Conservation (phyloP, 805 yeast species). For the Metschnikowia dekortorum region DNA sequence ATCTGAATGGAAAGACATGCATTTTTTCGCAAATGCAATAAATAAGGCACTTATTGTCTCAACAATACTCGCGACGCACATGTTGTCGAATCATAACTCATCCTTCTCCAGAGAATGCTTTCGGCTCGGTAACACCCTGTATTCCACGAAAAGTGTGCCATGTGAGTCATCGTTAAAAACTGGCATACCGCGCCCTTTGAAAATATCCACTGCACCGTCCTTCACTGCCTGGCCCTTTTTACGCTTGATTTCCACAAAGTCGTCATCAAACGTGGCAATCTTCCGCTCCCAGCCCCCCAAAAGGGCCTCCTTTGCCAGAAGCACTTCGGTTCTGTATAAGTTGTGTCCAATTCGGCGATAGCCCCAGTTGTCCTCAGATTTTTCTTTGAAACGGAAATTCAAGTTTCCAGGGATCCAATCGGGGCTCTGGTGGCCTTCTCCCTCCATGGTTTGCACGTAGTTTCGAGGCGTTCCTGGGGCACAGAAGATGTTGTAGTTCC, state of each 20-base stretch:
- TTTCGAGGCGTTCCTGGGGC: slow-evolving; percentile 68
- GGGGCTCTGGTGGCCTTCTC: slow-evolving; percentile 83
- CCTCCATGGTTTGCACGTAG: slow-evolving; percentile 53
- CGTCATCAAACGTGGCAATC: slow-evolving; percentile 62
- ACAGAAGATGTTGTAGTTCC: slow-evolving; percentile 58
- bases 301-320: slow-evolving; percentile 67
- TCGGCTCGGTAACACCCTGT: slow-evolving; percentile 15
- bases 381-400: slow-evolving; percentile 56
- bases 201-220: slow-evolving; percentile 67
- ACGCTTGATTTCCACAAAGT: slow-evolving; percentile 45
- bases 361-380: slow-evolving; percentile 60
- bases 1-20: too few relatives aligned
- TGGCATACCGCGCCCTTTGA: slow-evolving; percentile 88
- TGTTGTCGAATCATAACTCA: slow-evolving; percentile 10
- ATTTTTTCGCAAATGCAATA: too few relatives aligned
- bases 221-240: slow-evolving; percentile 46
- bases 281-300: slow-evolving; percentile 77
- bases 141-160: slow-evolving; percentile 22
- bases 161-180: slow-evolving; percentile 38
- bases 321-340: slow-evolving; percentile 75
- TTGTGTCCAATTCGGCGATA: slow-evolving; percentile 74
- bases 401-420: slow-evolving; percentile 82
- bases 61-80: too few relatives aligned
- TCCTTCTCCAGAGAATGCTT: slow-evolving; percentile 7
- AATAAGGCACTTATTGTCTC: too few relatives aligned